A percentile compares a stretch with the other conserved stretches of the same genome.
phyloP scores from a whole-genome alignment of 805 yeast genomes.

The Saccharomycopsis microspora region DNA sequence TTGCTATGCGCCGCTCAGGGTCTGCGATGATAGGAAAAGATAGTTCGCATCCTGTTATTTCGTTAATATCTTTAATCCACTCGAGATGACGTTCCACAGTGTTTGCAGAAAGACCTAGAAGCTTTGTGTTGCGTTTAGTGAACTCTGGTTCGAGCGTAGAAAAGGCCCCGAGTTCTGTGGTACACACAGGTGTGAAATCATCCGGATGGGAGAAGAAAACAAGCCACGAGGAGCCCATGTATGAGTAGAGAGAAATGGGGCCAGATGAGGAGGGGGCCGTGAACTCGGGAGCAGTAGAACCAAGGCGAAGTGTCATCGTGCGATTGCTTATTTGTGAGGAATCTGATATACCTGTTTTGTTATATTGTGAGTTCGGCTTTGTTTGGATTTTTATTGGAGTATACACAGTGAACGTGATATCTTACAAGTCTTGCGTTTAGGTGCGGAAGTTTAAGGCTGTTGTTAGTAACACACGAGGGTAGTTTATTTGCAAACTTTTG shows the following conservation, averaged over 20 bases:
- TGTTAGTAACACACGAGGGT: too few species aligned
- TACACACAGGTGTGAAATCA: constrained; percentile 71
- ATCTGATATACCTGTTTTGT: too few species aligned
- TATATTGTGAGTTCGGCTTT: too few species aligned
- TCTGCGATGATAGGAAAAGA: constrained; percentile 64
- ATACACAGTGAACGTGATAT: too few species aligned
- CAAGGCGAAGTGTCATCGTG: constrained; percentile 28
- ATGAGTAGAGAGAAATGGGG: constrained; percentile 50
- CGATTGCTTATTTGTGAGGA: too few species aligned
- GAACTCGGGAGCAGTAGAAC: constrained; percentile 63
- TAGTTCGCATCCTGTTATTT: constrained; percentile 46
- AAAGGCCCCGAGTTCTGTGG: constrained; percentile 70
- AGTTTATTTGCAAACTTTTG: too few species aligned
- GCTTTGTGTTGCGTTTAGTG: constrained; percentile 48
- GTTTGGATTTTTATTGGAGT: too few species aligned
- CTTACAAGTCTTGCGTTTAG: too few species aligned
- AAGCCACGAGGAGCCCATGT: constrained; percentile 47
- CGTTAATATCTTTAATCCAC: constrained; percentile 68
- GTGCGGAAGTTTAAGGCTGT: too few species aligned
- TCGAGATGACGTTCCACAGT: constrained; percentile 46
- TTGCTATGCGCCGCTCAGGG: constrained; percentile 47
- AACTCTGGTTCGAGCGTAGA: constrained; percentile 64
- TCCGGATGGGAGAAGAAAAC: constrained; percentile 69
- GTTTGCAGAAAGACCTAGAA: constrained; percentile 61
- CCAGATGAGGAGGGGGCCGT: constrained; percentile 53